Evolutionary conservation across 306 rosid genomes (phyloP).

Genomic region (Cicer arietinum): DNA sequence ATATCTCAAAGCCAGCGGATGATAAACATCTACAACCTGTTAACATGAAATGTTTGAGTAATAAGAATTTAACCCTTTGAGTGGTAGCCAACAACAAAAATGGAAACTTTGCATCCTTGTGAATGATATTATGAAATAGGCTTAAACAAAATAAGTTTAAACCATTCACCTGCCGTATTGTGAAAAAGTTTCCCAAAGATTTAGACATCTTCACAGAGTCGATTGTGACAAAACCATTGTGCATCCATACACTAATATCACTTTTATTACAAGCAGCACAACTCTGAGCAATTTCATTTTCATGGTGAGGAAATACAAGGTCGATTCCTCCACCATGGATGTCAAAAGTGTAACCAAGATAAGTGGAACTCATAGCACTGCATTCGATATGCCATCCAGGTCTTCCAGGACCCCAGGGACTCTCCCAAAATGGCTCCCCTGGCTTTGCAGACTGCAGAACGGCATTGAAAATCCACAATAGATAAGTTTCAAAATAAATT

Average conservation of each 20-base stretch:
- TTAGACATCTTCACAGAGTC: slow-evolving; percentile 96
- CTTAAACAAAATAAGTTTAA: slow-evolving; percentile 30
- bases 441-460: slow-evolving; percentile 82
- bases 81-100: slow-evolving; percentile 15
- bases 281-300: slow-evolving; percentile 98
- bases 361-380: slow-evolving; percentile 96
- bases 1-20: slow-evolving; percentile 91
- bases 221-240: slow-evolving; percentile 91
- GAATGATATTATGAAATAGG: slow-evolving; percentile 7
- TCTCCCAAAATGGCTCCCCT: slow-evolving; percentile 97
- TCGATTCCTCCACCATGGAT: slow-evolving; percentile 98
- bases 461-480: slow-evolving; percentile 32
- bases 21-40: slow-evolving; percentile 87
- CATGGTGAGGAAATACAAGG: slow-evolving; percentile 99
- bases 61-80: slow-evolving; percentile 32
- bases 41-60: slow-evolving; percentile 34
- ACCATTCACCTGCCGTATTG: slow-evolving; percentile 84
- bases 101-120: slow-evolving; percentile 1
- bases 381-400: slow-evolving; percentile 99
- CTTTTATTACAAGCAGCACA: slow-evolving; percentile 90
- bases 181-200: slow-evolving; percentile 95
- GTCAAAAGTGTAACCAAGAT: slow-evolving; percentile 90
- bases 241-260: slow-evolving; percentile 87
- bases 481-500: slow-evolving; percentile 38
- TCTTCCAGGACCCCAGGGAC: slow-evolving; percentile 98